These are phyloP conservation scores for Bryum argenteum DNA, from an alignment of 225 moss, liverwort and hornwort genomes.

Conservation along the genomic window DNA sequence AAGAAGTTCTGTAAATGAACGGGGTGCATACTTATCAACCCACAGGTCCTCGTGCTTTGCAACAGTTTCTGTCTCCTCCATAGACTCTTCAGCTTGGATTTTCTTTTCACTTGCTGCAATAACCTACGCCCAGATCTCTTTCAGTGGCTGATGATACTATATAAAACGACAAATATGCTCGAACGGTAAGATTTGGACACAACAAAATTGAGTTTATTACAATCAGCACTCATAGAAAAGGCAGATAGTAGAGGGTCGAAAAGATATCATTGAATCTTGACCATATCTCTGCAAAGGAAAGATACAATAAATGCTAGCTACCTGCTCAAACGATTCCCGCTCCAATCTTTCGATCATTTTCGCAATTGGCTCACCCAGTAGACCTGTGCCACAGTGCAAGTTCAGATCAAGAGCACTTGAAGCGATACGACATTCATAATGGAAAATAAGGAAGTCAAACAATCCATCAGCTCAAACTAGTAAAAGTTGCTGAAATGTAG, in stretches of 20 bases:
- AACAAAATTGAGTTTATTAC: slow-evolving; percentile 8
- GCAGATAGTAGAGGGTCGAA: not conserved
- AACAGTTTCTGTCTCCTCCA: slow-evolving; percentile 30
- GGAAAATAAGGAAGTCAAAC: not conserved
- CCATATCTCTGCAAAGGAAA: slow-evolving; percentile 8
- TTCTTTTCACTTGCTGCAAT: slow-evolving; percentile 59
- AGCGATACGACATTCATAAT: slow-evolving; percentile 12
- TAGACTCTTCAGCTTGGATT: slow-evolving; percentile 29
- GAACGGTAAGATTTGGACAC: slow-evolving; percentile 4
- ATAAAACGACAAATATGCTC: slow-evolving; percentile 1
- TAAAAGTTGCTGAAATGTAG: not conserved
- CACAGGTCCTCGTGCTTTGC: slow-evolving; percentile 74
- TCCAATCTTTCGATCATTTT: slow-evolving; percentile 77
- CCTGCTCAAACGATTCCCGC: slow-evolving; percentile 72
- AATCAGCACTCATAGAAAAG: not conserved
- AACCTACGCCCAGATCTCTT: slow-evolving; percentile 45
- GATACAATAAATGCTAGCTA: slow-evolving; percentile 17
- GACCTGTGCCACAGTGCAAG: slow-evolving; percentile 51
- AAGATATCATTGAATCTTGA: not conserved
- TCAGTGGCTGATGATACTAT: slow-evolving; percentile 8
- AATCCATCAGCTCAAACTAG: not conserved
- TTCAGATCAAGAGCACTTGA: not conserved
- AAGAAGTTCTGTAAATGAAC: slow-evolving; percentile 86
- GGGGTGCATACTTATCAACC: slow-evolving; percentile 96
- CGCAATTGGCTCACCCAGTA: slow-evolving; percentile 75